Percentiles rank a stretch among this genome's conserved stretches.
These are phyloP conservation scores for Penicillium sp. DNA, from an alignment of 2,329 filamentous ascomycete genomes.

Conservation along the genomic window DNA sequence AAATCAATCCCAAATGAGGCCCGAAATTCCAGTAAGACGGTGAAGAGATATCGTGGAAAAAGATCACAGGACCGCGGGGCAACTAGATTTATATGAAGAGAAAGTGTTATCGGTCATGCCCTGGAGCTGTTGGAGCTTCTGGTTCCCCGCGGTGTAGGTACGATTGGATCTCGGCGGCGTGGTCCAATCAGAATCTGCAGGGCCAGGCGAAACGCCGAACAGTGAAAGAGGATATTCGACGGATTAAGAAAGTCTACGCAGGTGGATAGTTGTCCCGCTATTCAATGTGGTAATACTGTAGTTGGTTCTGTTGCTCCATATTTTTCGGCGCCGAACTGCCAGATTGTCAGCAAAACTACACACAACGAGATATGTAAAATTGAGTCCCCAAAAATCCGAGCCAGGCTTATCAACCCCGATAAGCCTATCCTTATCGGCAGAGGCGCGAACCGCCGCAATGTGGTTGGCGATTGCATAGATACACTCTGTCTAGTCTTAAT, in stretches of 20 bases:
- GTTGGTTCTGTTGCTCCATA: not conserved
- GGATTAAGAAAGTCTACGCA: constrained; percentile 25
- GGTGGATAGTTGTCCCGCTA: not conserved
- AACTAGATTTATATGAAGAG: constrained; percentile 21
- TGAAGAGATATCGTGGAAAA: not conserved
- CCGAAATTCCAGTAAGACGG: not conserved
- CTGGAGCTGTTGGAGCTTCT: constrained; percentile 20
- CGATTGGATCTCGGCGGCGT: constrained; percentile 24
- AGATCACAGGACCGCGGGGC: constrained; percentile 10
- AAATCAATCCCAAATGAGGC: not conserved
- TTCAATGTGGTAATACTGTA: constrained; percentile 9
- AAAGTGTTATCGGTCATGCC: constrained; percentile 19
- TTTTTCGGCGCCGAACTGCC: not conserved
- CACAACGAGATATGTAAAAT: not conserved
- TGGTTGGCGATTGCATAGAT: not conserved
- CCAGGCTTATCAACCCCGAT: not conserved
- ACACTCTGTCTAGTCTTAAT: not conserved
- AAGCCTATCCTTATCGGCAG: not conserved
- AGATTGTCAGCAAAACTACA: not conserved
- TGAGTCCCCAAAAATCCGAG: not conserved
- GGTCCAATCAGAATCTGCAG: constrained; percentile 21
- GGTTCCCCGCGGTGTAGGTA: constrained; percentile 24
- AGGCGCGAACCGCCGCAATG: not conserved
- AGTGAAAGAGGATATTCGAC: constrained; percentile 13
- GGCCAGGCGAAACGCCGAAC: constrained; percentile 19